These are phyloP conservation scores for Saccharomycopsis synnaedendra DNA, from an alignment of 805 yeast species.

Conservation along the genomic window DNA sequence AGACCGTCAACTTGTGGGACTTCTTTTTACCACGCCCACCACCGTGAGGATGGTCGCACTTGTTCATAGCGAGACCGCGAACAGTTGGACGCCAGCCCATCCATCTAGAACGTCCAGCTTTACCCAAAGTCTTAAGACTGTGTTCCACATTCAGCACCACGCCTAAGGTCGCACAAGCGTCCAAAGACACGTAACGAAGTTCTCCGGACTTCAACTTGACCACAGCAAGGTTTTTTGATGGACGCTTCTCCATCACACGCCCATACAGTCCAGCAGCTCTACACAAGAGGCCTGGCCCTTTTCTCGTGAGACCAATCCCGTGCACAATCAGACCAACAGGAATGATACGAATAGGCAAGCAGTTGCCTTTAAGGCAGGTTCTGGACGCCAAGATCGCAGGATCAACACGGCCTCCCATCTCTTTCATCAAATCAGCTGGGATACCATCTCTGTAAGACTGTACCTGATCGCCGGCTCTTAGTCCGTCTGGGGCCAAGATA, in stretches of 20 bases:
- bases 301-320: slow-evolving; percentile 66
- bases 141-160: slow-evolving; percentile 88
- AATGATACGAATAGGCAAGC: slow-evolving; percentile 83
- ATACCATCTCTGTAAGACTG: slow-evolving; percentile 87
- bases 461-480: slow-evolving; percentile 84
- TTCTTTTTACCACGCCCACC: slow-evolving; percentile 99
- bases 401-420: slow-evolving; percentile 87
- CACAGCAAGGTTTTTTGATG: slow-evolving; percentile 59
- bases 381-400: slow-evolving; percentile 83
- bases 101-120: slow-evolving; percentile 92
- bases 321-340: slow-evolving; percentile 92
- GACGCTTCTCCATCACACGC: slow-evolving; percentile 68
- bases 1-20: slow-evolving; percentile 86
- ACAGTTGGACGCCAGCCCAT: slow-evolving; percentile 90
- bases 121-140: slow-evolving; percentile 82
- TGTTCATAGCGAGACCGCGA: slow-evolving; percentile 98
- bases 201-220: slow-evolving; percentile 86
- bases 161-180: slow-evolving; percentile 91
- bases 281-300: slow-evolving; percentile 80
- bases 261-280: slow-evolving; percentile 94
- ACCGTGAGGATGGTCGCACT: slow-evolving; percentile 96
- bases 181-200: slow-evolving; percentile 76
- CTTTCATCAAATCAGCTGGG: slow-evolving; percentile 58
- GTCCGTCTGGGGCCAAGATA: slow-evolving; percentile 83
- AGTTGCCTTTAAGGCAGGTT: slow-evolving; percentile 87